phyloP scores from a whole-genome alignment of 75 land plant species.

The Chamaecyparis obtusa region DNA sequence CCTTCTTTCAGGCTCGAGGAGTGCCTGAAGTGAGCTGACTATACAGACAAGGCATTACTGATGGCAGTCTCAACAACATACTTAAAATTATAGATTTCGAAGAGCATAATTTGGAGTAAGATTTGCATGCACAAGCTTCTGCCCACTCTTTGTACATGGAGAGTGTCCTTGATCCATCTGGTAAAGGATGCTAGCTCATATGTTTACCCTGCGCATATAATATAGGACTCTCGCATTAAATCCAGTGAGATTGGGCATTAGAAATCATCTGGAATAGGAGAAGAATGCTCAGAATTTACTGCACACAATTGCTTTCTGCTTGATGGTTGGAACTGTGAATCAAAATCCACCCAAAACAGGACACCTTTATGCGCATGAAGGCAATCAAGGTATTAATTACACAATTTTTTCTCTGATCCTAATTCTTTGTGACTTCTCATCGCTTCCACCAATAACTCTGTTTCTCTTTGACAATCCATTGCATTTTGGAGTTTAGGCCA shows the following conservation, averaged over 20 bases:
- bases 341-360: constrained; percentile 34
- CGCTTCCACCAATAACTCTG: constrained; percentile 49
- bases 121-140: constrained; percentile 48
- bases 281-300: not conserved
- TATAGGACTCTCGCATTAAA: constrained; percentile 76
- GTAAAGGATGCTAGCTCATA: constrained; percentile 64
- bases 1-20: constrained; percentile 47
- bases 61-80: constrained; percentile 32
- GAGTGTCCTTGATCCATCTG: constrained; percentile 69
- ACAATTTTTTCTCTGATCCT: constrained; percentile 14
- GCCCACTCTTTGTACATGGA: constrained; percentile 74
- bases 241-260: constrained; percentile 73
- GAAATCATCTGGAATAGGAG: constrained; percentile 60
- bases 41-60: constrained; percentile 47
- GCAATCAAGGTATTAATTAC: constrained; percentile 42
- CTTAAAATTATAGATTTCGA: too few relatives aligned
- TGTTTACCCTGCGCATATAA: constrained; percentile 69
- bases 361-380: constrained; percentile 53
- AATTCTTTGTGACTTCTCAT: constrained; percentile 9
- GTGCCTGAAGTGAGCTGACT: constrained; percentile 38
- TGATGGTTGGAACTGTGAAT: not conserved
- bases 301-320: not conserved
- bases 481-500: constrained; percentile 41
- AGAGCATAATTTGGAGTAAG: constrained; percentile 72
- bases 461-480: constrained; percentile 63